A percentile compares a stretch with the other conserved stretches of the same genome.
These are phyloP conservation scores for Camellia sinensis DNA, from an alignment of 148 eudicot genomes.

Conservation along the genomic window DNA sequence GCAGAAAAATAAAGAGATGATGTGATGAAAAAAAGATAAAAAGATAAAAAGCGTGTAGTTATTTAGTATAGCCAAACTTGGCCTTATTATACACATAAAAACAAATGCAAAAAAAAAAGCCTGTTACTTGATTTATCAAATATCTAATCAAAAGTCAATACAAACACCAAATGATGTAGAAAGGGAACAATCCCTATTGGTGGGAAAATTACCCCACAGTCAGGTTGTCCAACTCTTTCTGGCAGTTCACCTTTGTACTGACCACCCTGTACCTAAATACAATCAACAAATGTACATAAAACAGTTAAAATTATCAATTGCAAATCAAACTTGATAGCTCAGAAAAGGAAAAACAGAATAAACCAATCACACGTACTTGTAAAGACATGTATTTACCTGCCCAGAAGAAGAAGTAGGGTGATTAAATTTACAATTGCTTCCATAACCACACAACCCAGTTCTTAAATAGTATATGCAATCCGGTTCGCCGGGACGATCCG, in stretches of 20 bases:
- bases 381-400: slow-evolving; percentile 29
- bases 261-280: slow-evolving; percentile 18
- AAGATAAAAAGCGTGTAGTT: no score
- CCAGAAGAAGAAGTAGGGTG: slow-evolving; percentile 49
- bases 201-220: slow-evolving; percentile 57
- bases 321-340: not conserved
- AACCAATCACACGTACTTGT: not conserved
- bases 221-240: slow-evolving; percentile 65
- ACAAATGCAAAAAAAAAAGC: not conserved
- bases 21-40: no score
- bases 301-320: not conserved
- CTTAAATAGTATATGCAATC: slow-evolving; percentile 58
- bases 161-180: not conserved
- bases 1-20: no score
- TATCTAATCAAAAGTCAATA: not conserved
- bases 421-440: slow-evolving; percentile 59
- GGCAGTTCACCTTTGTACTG: slow-evolving; percentile 43
- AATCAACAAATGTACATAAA: not conserved
- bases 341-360: not conserved
- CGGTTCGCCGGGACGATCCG: slow-evolving; percentile 65
- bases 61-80: no score
- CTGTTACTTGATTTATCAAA: not conserved
- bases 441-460: slow-evolving; percentile 68
- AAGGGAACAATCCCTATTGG: not conserved
- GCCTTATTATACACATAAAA: not conserved